Conservation (phyloP, 192 early-diverging fungal species). For the Coemansia sp. region DNA sequence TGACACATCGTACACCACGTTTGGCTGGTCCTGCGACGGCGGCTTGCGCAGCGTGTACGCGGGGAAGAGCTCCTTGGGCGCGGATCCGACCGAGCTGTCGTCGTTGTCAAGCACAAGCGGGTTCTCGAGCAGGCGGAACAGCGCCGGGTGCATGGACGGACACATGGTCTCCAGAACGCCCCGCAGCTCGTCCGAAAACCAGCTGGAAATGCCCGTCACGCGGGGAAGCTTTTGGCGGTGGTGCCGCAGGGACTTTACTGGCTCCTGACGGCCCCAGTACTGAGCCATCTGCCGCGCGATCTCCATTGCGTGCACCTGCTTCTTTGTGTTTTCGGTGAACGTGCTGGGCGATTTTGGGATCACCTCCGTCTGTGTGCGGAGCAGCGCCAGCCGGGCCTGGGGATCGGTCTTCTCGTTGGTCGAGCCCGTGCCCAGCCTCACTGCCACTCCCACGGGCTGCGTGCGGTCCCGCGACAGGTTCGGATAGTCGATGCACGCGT, state of each 20-base stretch:
- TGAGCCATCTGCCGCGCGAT: constrained; percentile 47
- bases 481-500: constrained; percentile 6
- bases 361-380: constrained; percentile 14
- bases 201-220: constrained; percentile 42
- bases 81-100: constrained; percentile 1
- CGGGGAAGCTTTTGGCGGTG: constrained; percentile 40
- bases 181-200: constrained; percentile 46
- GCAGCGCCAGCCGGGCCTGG: constrained; percentile 17
- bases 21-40: constrained; percentile 1
- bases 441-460: constrained; percentile 7
- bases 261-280: constrained; percentile 44
- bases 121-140: constrained; percentile 43
- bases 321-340: constrained; percentile 43
- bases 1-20: constrained; percentile 35
- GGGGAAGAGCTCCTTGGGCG: constrained; percentile 41
- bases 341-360: constrained; percentile 24
- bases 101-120: constrained; percentile 31
- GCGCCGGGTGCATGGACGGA: constrained; percentile 34
- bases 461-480: not conserved
- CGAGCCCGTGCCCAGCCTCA: constrained; percentile 16
- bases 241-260: constrained; percentile 29
- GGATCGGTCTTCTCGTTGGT: not conserved
- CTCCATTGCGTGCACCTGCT: constrained; percentile 44
- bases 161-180: constrained; percentile 44
- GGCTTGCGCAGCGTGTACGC: constrained; percentile 20